Base-by-base conservation (phyloP, 257 asterid genomes). In the Solanum phureja region DNA sequence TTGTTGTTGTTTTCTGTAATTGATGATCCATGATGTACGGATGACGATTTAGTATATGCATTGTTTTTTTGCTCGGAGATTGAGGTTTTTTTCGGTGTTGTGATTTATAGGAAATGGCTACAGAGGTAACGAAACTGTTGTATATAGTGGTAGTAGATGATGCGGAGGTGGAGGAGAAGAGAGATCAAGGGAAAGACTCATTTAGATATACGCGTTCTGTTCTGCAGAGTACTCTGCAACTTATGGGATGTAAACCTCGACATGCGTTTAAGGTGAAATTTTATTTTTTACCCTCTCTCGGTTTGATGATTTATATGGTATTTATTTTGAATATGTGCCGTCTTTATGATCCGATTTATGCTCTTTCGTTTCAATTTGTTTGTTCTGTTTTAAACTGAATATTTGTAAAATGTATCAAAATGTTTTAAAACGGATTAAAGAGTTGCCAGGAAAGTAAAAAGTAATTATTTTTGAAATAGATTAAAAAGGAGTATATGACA, bases 241-340 rank as follows among this genome's bases (percentile, higher is more conserved):
- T 97, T 88, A 97, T 97, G 97, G 99, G 99, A 37, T 97, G 99
- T 92, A 97, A 97, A 90, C 92, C 99, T 91, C 94, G 99, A 58
- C 99, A 97, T 87, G 98, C 99, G 75, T 96, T 97, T 88, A 97
- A 97, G 99, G 99, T 97, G 75, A 31, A 31, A 33, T 33, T 33
- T 33, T 33, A 29, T 0, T 34, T 49, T 6, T 19, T 38, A 31
- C 33, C 33, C 33, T 74, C 16, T 88, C 49, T 40, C 6, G n/a
- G 23, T 31, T 40, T 60, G 31, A 3, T 24, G 64, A 87, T 38
- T 64, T 9, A 29, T 74, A 14, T 40, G 58, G 35, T 35, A 10
- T 21, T 24, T 35, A 3, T 8, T 6, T n/a, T 13, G 35, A 12
- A 1, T 44, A 79, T 42, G 84, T 79, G 64, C 9, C 2, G 5